A percentile compares a stretch with the other conserved stretches of the same genome.
Conservation (phyloP, 441 rosid genomes). For the Pelargonium cotyledonis region DNA sequence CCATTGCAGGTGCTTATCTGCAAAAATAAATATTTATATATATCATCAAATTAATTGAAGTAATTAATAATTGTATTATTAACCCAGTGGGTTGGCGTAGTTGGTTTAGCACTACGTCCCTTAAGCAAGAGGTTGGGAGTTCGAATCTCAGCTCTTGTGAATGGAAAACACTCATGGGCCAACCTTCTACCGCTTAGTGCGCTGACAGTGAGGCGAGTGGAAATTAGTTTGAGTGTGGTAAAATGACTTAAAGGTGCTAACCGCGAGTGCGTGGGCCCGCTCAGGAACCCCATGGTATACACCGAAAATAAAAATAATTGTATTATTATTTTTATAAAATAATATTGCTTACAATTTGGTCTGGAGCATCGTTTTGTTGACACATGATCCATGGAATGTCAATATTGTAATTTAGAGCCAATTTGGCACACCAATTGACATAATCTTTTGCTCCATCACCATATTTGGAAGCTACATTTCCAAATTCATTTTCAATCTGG, state of each 20-base stretch:
- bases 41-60: too few relatives aligned
- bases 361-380: conserved; percentile 17
- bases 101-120: neutral
- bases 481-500: conserved; percentile 25
- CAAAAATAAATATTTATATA: neutral
- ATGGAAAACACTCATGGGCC: neutral
- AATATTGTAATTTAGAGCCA: conserved; percentile 11
- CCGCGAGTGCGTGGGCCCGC: too few relatives aligned
- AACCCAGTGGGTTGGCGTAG: too few relatives aligned
- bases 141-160: neutral
- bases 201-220: neutral
- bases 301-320: too few relatives aligned
- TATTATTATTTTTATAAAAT: too few relatives aligned
- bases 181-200: neutral
- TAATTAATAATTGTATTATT: too few relatives aligned
- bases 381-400: conserved; percentile 27
- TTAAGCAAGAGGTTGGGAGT: neutral
- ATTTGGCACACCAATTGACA: conserved; percentile 13
- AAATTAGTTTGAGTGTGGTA: too few relatives aligned
- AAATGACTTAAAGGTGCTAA: too few relatives aligned
- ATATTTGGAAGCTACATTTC: conserved; percentile 4
- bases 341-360: conserved; percentile 7
- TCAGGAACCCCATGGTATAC: neutral
- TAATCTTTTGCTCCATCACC: conserved; percentile 16
- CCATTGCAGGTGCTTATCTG: conserved; percentile 37